Base-by-base conservation (phyloP, 1,284 basidiomycete species). In the Microbotryum intermedium region DNA sequence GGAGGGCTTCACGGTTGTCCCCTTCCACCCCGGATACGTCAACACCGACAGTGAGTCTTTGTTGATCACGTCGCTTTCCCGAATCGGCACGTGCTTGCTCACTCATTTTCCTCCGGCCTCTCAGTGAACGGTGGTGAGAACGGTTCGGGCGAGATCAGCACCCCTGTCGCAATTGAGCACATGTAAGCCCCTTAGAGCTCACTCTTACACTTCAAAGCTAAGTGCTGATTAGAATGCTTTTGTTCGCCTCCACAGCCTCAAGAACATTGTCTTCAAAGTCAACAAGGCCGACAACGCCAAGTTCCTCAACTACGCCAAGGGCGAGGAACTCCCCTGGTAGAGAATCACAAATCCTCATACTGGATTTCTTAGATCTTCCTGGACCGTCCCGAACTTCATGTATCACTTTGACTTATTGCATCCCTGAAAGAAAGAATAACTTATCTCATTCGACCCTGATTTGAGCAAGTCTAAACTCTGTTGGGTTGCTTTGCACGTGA, bases 1-100 rank as follows among this genome's bases (percentile, higher is more conserved):
- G 53, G 48, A 55, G 43, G 43, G 44, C 43, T 60, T 60, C 25
- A 54, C 58, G 11, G 49, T 48, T 39, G 28, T 60, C n/a, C 39
- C 57, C 20, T 52, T 59, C 55, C 61, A 64, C 52, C 65, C 61
- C 9, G 64, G 64, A 39, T 39, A 39, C 34, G 34, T 39, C 34
- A 39, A 39, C 34, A 39, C 34, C n/a, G 42, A 39, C 34, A 39
- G 34, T 39, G 13, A 39, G 34, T 34, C 13, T 9, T 10, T 10
- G 2, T 7, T 34, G 30, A 34, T 34, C 21, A 43, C 39, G 48
- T 50, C 51, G 43, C 34, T 53, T 51, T 28, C 43, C n/a, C 20
- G 39, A 23, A 11, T 3, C 28, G 23, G 10, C 5, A 21, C 54
- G 30, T 7, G 54, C 34, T 47, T 43, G 48, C 11, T 49, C 47